These are phyloP conservation scores for Thalassiosira hispida DNA, from an alignment of 352 stramenopile genomes.

Conservation along the genomic window DNA sequence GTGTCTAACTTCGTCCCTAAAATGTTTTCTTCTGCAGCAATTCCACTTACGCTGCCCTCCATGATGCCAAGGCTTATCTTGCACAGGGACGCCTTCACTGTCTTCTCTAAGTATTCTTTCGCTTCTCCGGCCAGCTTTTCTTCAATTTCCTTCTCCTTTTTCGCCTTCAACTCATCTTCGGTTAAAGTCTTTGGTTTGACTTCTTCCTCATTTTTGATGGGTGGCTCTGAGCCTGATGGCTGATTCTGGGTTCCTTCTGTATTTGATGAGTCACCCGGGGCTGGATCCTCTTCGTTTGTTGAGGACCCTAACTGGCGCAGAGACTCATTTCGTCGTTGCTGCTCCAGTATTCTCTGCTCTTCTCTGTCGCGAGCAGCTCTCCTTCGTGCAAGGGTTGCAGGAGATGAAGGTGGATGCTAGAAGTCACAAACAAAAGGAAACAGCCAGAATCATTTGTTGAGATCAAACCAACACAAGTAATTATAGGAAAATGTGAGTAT, in stretches of 20 bases:
- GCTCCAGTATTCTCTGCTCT: constrained; percentile 18
- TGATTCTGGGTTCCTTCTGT: constrained; percentile 4
- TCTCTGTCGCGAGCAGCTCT: not conserved
- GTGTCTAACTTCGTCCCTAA: constrained; percentile 1
- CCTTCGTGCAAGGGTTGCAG: constrained; percentile 57
- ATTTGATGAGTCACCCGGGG: not conserved
- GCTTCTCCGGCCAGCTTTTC: constrained; percentile 45
- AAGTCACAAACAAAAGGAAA: not conserved
- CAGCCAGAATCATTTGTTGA: not conserved
- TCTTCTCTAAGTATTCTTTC: constrained; percentile 32
- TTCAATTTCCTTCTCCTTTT: constrained; percentile 50
- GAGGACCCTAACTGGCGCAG: not conserved
- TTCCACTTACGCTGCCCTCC: constrained; percentile 30
- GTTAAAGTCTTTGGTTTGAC: constrained; percentile 29
- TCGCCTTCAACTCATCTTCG: constrained; percentile 29
- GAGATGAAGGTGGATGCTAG: constrained; percentile 84
- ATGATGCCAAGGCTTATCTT: constrained; percentile 53
- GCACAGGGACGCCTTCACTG: constrained; percentile 34
- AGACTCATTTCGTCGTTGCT: constrained; percentile 5
- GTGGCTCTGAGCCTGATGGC: not conserved
- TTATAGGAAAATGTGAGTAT: no score
- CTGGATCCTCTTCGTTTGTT: not conserved
- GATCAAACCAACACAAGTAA: not conserved
- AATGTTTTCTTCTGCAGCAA: not conserved
- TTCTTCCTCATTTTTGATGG: constrained; percentile 6